Evolutionary conservation across 305 asterid genomes (phyloP), one percentile per base, ranked within the genome.

Genomic region (Andrographis paniculata): DNA sequence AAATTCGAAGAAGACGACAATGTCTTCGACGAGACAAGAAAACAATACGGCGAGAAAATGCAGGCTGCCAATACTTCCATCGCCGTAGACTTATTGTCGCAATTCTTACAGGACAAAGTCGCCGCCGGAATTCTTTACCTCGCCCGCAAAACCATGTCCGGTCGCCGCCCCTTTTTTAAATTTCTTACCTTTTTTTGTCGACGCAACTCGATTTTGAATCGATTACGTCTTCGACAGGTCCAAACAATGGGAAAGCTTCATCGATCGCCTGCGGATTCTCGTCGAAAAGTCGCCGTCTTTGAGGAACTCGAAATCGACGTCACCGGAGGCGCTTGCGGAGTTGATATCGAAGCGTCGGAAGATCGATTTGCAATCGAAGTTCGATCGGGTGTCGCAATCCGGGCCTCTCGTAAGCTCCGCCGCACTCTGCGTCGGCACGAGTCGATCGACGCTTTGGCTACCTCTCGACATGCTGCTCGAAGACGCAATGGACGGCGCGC

Each of bases 101-200:
- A 69, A 42, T 78, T 91, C 52, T 72, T 86, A 24, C 83, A 75
- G 66, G 75, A 80, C 53, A 80, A 78, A 73, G 79, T 61, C 38
- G 86, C 95, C 70, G 79, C 83, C 59, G 66, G 80, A 89, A 76
- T 91, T 78, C 94, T 91, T 72, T 65, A 67, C 75, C 65, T 91
- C 92, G 99, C 84, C 33, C 81, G 89, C 70, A 77, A 71, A 70
- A 91, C 83, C 95, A 91, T 82, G 99, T 91, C 48, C 76, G 98
- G 55, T 66, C 74, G 64, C 61, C 50, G 42, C 52, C 58, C 79
- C 75, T 55, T 61, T 45, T 18, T 24, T 16, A n/a, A 21, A 2
- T 16, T 42, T 42, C 11, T 19, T 20, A 8, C 14, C 14, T 41
- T 41, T 14, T 30, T 42, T 6, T 10, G 24, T 36, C 19, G 58